Base-by-base conservation (phyloP, 75 land plant genomes). In the Picea glauca region DNA sequence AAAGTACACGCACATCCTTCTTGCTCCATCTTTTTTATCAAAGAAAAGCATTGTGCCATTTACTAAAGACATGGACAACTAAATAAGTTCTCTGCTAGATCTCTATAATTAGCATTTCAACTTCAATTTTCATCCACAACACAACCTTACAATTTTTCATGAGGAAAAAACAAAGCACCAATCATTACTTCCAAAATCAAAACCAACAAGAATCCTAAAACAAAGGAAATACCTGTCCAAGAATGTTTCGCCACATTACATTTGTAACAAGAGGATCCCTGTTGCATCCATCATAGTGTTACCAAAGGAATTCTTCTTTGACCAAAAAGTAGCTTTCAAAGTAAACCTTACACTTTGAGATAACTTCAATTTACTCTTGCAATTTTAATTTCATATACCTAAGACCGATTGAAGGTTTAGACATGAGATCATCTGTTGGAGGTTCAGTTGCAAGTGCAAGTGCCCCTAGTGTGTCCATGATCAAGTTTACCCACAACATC, bases 381-480 rank as follows among this genome's bases (percentile, higher is more conserved):
- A 12, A 21, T 75, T 75, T 62, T 50, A 9, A 30, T 17, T 56
- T 15, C 18, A 23, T 50, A 54, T 75, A 88, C 89, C 82, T 91
- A 17, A 87, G 80, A 46, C 95, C 95, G 9, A 94, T 88, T 2
- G 98, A 95, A 1, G 81, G 88, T 76, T 76, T 89, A 0, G 82
- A 60, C 95, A 92, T 89, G 17, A 94, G 88, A 58, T 90, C 91
- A 76, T 94, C 87, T 2, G 88, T 93, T 9, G 98, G 98, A 56
- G 89, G 78, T 76, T 94, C 98, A 57, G 95, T 94, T 12, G 98
- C 98, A 1, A 94, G 83, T 3, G 98, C 98, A 59, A 94, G 87
- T 31, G 98, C 98, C 31, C 95, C 98, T 7, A 94, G 76, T 4
- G 93, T 94, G 81, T 94, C 98, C 98, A 94, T 94, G 31, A 94